Base-by-base conservation (phyloP, 2,329 filamentous ascomycete genomes). In the Botrytis cinerea region DNA sequence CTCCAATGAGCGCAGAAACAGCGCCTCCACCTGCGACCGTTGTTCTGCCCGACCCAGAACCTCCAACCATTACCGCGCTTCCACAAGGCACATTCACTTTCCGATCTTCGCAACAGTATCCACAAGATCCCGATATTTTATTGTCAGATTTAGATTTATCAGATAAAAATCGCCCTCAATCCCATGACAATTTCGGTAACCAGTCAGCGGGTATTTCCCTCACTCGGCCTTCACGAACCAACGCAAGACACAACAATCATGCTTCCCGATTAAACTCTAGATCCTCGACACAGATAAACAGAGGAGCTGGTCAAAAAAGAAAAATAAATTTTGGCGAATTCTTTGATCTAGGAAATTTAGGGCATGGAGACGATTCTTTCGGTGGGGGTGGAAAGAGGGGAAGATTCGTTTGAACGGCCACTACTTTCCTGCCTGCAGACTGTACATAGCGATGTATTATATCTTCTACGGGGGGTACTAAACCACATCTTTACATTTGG, bases 251-350 rank as follows among this genome's bases (percentile, higher is more conserved):
- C 71, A 79, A 76, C 67, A 80, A 76, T 57, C 78, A 78, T 67
- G 71, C 76, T 40, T 67, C 74, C 63, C 75, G 81, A 69, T 38
- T 75, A 43, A 75, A 62, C 57, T 66, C 77, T 12, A 78, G 79
- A 73, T 71, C 75, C 45, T 57, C 75, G 35, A 76, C 57, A 12
- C 74, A 77, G 6, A 77, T 93, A 14, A 89, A 90, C 7, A 87
- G 87, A 74, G 90, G 89, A 10, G 88, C 91, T 14, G 92, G 92
- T 2, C 87, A 89, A 77, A 95, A 95, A 82, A 87, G 92, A 60
- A 88, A 92, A 78, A 87, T 93, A 77, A 91, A 92, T 78, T 87
- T 93, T 78, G 88, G 89, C 38, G 92, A 95, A 79, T 90, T 94
- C 71, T 94, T 94, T 80, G 92, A 93, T 79, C 84, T 92, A 12